Evolutionary conservation across 2,329 filamentous ascomycete genomes (phyloP), one percentile per base, ranked within the genome.

Genomic region (Hymenoscyphus infarciens): DNA sequence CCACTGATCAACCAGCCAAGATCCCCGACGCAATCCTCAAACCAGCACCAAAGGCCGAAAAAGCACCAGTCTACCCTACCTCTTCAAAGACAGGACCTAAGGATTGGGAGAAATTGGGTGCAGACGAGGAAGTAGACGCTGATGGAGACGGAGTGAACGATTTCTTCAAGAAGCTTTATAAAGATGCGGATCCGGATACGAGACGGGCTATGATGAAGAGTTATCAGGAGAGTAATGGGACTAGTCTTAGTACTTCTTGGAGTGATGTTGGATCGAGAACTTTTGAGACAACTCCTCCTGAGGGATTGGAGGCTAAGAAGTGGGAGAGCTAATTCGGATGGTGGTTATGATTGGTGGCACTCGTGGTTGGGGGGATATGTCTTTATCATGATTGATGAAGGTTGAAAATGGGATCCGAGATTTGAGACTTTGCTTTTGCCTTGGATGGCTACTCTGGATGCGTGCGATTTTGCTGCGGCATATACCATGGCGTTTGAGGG

Each of bases 131-230:
- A 0, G 86, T 86, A 10, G 81, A 83, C 0, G 81, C 84, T 0
- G 78, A 83, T 13, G 81, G 83, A 64, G 83, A 81, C 1, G 86
- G 88, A 63, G 86, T 92, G 8, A 89, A 96, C 70, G 74, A 76
- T 11, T 98, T 97, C 78, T 99, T 99, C 81, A 95, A 96, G 81
- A 87, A 89, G 72, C 80, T 99, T 1, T 98, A 94, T 78, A 86
- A 89, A 66, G 81, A 80, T 39, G 87, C 91, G 0, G 87, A 89
- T 57, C 85, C 88, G 0, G 94, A 99, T 70, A 91, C 91, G 63
- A 87, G 87, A 73, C 86, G 92, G 1, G 95, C 95, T 8, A 99
- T 99, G 95, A 91, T 96, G 86, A 99, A 99, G 84, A 96, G 91
- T 73, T 98, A 91, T 72, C 82, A 87, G 15, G 94, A 99, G 81